phyloP scores from a whole-genome alignment of 2,329 filamentous ascomycete species.

The Pseudogymnoascus pannorum region DNA sequence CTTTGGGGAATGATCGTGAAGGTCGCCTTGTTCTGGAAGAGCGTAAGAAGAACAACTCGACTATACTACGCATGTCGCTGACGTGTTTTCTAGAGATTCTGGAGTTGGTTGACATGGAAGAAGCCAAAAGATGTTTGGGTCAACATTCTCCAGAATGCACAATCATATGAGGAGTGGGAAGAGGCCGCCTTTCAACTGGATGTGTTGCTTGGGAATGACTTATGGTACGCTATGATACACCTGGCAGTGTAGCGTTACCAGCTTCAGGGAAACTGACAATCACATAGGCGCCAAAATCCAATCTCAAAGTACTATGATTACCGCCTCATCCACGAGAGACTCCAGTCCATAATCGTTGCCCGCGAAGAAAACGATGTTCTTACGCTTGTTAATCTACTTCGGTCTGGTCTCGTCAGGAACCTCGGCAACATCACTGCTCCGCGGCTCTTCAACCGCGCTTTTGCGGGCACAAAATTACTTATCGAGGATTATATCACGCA shows the following conservation, averaged over 20 bases:
- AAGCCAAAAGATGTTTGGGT: conserved; percentile 59
- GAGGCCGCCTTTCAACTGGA: conserved; percentile 78
- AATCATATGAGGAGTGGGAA: conserved; percentile 79
- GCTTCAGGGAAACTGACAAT: not conserved
- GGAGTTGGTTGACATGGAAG: conserved; percentile 59
- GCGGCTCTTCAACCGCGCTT: conserved; percentile 74
- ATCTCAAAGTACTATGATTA: conserved; percentile 80
- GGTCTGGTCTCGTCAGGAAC: conserved; percentile 74
- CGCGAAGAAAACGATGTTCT: conserved; percentile 66
- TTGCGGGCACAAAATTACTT: conserved; percentile 80
- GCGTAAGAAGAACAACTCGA: conserved; percentile 35
- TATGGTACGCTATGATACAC: conserved; percentile 52
- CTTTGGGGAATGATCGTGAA: conserved; percentile 54
- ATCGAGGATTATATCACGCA: conserved; percentile 88
- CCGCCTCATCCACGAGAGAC: conserved; percentile 69
- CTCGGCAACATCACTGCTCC: conserved; percentile 84
- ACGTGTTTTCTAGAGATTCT: conserved; percentile 48
- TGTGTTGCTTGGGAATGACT: conserved; percentile 68
- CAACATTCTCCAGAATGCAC: conserved; percentile 56
- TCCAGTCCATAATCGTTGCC: conserved; percentile 62
- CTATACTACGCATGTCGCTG: not conserved
- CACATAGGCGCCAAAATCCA: conserved; percentile 67
- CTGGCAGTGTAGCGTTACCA: not conserved
- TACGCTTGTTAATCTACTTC: conserved; percentile 68
- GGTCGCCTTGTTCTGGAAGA: conserved; percentile 55